Conservation (phyloP, 768 basidiomycete genomes). For the Collybiopsis luxurians region DNA sequence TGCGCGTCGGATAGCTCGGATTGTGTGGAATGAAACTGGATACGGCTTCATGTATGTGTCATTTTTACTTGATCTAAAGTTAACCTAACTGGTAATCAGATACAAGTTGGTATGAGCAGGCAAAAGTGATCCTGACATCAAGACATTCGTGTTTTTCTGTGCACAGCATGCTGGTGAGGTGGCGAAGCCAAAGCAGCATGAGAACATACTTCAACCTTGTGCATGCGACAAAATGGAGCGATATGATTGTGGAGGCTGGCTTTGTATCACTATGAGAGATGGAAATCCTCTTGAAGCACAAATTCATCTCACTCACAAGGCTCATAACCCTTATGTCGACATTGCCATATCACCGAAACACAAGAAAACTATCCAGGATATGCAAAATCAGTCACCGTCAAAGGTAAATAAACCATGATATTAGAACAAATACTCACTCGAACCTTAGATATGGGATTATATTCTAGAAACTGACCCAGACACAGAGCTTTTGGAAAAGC, state of each 20-base stretch:
- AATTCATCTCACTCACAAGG: neutral
- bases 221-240: neutral
- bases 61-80: too few relatives aligned
- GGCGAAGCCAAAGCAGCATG: neutral
- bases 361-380: neutral
- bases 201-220: neutral
- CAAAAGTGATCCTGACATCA: too few relatives aligned
- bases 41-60: too few relatives aligned
- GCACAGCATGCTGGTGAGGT: conserved; percentile 16
- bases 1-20: too few relatives aligned
- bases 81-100: too few relatives aligned
- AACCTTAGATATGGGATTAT: conserved; percentile 20
- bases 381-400: neutral
- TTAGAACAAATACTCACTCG: too few relatives aligned
- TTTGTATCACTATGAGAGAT: neutral
- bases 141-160: conserved; percentile 13
- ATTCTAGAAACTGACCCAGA: conserved; percentile 13
- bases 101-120: too few relatives aligned
- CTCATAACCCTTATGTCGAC: neutral
- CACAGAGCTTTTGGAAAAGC: conserved; percentile 7
- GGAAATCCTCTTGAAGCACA: neutral
- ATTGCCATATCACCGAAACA: neutral
- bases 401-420: neutral
- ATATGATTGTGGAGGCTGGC: neutral
- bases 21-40: too few relatives aligned